Conservation (phyloP, 1,284 basidiomycete species). For the Rhodotorula sp. region DNA sequence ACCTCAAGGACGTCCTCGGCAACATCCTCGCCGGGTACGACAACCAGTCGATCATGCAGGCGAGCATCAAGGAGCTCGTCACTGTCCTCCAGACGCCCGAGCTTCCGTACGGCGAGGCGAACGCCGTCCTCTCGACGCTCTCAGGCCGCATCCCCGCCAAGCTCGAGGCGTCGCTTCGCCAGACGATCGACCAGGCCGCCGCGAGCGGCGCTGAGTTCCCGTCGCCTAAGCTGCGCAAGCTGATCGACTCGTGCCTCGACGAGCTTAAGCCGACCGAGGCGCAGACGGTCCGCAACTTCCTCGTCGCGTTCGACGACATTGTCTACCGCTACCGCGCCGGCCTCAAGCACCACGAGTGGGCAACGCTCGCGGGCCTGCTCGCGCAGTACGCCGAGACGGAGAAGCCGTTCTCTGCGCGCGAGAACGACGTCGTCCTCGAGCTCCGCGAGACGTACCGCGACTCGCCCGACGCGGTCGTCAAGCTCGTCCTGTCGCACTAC, state of each 20-base stretch:
- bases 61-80: conserved; percentile 79
- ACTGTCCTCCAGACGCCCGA: conserved; percentile 76
- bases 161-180: conserved; percentile 83
- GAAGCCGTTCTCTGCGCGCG: conserved; percentile 88
- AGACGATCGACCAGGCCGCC: conserved; percentile 74
- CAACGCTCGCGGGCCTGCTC: conserved; percentile 71
- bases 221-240: conserved; percentile 56
- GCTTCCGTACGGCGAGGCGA: conserved; percentile 85
- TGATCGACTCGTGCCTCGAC: conserved; percentile 80
- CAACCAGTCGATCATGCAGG: conserved; percentile 82
- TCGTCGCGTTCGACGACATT: conserved; percentile 68
- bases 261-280: conserved; percentile 77
- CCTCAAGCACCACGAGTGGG: conserved; percentile 82
- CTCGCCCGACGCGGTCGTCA: conserved; percentile 83
- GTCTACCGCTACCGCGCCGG: conserved; percentile 81
- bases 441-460: conserved; percentile 92
- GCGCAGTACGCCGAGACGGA: conserved; percentile 80
- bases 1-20: conserved; percentile 76
- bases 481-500: conserved; percentile 89
- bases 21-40: conserved; percentile 95
- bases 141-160: conserved; percentile 91
- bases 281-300: conserved; percentile 70
- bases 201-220: conserved; percentile 78
- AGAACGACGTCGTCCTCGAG: conserved; percentile 81
- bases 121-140: conserved; percentile 81